Evolutionary conservation across 2,329 filamentous ascomycete genomes (phyloP), one percentile per base, ranked within the genome.

Genomic region (Fusarium algeriense): DNA sequence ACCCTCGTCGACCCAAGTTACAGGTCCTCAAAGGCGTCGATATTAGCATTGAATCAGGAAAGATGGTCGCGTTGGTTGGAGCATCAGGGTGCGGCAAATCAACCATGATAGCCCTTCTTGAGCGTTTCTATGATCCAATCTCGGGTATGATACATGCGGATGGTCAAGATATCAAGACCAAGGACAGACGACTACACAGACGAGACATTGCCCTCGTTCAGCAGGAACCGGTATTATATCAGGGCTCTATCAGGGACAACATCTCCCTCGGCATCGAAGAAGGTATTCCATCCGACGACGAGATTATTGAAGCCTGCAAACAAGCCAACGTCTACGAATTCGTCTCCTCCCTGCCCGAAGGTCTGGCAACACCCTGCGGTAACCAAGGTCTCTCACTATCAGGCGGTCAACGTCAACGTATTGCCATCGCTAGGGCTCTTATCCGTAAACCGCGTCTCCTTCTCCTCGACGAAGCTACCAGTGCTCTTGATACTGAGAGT

Each of bases 391-490:
- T 91, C 20, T 90, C 91, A 64, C 82, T 94, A 3, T 93, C 90
- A 2, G 92, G 92, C 28, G 92, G 92, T 2, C 91, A 94, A 77
- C 84, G 91, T 11, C 92, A 94, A 78, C 88, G 91, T 26, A 87
- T 93, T 37, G 91, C 91, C 12, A 94, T 94, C 67, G 92, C 92
- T 0, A 85, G 92, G 11, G 90, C 90, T 14, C 89, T 94, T 32
- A 85, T 94, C 57, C 88, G 90, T 48, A 83, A 89, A 54, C 92
- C 92, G 0, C 82, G 84, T 1, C 88, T 94, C 4, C 81, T 94
- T 6, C 86, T 94, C 9, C 83, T 94, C 1, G 92, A 94, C 73
- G 92, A 94, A 80, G 92, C 92, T 2, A 94, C 92, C 0, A 83
- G 81, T 23, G 83, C 83, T 0, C 83, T 93, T 0, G 91, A 93